Percentiles rank a stretch among this genome's conserved stretches.
Evolutionary conservation across 2,329 filamentous ascomycete genomes (phyloP).

Genomic region (Aspergillus sp.): DNA sequence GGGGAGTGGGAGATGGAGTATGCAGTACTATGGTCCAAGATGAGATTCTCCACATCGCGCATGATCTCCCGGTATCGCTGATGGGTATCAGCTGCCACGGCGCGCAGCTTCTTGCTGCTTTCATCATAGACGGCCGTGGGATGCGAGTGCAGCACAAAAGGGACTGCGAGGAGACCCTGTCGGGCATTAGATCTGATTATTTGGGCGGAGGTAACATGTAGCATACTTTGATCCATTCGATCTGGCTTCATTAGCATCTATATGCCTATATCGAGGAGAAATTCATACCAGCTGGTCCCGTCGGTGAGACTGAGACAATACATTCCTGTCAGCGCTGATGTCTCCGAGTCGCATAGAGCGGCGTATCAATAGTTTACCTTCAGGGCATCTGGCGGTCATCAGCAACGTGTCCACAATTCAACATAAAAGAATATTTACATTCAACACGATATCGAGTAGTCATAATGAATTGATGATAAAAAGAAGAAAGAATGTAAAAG

Average conservation of each 20-base stretch:
- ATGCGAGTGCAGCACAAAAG: slow-evolving; percentile 93
- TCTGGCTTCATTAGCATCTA: slow-evolving; percentile 29
- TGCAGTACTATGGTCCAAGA: slow-evolving; percentile 75
- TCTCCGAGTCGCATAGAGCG: slow-evolving; percentile 9
- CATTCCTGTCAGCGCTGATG: slow-evolving; percentile 26
- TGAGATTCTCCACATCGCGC: slow-evolving; percentile 82
- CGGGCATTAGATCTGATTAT: not conserved
- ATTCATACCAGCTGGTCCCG: slow-evolving; percentile 70
- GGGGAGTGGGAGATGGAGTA: slow-evolving; percentile 2
- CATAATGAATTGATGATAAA: slow-evolving; percentile 23
- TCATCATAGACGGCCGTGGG: slow-evolving; percentile 78
- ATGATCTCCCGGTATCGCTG: slow-evolving; percentile 92
- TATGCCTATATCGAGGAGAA: not conserved
- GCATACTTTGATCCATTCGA: slow-evolving; percentile 83
- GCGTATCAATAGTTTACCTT: slow-evolving; percentile 43
- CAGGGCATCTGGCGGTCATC: slow-evolving; percentile 50
- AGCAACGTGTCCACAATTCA: slow-evolving; percentile 1
- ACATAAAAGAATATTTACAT: slow-evolving; percentile 53
- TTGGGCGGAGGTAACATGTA: not conserved
- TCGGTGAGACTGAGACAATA: slow-evolving; percentile 62
- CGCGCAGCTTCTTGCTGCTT: slow-evolving; percentile 55
- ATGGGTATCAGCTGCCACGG: slow-evolving; percentile 74
- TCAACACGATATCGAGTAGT: slow-evolving; percentile 55
- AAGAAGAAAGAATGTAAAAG: not conserved
- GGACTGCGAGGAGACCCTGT: slow-evolving; percentile 74